Evolutionary conservation across 2,329 filamentous ascomycete genomes (phyloP), one percentile per base, ranked within the genome.

Genomic region (Botrytis deweyae): DNA sequence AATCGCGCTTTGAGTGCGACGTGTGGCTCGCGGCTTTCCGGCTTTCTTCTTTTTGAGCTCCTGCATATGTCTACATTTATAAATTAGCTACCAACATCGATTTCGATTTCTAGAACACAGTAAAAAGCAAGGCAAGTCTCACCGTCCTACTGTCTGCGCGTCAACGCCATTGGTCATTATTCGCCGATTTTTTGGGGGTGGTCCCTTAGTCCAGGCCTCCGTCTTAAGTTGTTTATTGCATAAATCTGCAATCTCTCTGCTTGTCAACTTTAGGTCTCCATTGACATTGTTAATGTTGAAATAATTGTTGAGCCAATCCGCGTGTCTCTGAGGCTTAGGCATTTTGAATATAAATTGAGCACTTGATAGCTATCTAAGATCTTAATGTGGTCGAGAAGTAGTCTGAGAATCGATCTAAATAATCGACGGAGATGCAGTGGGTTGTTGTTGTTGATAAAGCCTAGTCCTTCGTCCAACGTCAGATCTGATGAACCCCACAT

Each of bases 101-200:
- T 10, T 33, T 42, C n/a, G 22, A 33, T 10, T 33, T 20, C 14
- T 42, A 1, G 18, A 42, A 33, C 22, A 42, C 6, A n/a, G 38
- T 25, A 25, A 25, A 18, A 42, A 22, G 2, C 2, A 14, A 58
- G 49, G 18, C 25, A 33, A 42, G 20, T 33, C 36, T 58, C 5
- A 68, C 66, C 66, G 25, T 33, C 49, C 66, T 33, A 68, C 66
- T 1, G 12, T 68, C 18, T 58, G 49, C n/a, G 66, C 49, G 38
- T 58, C 36, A 42, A 68, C 36, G 18, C 66, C 66, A 68, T 68
- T 3, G 49, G 12, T 68, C 66, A 58, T 68, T 42, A 22, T 58
- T 7, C 29, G 6, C 40, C 62, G n/a, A 46, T 65, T 33, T 65
- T 33, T 22, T 14, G 62, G 40, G 25, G 14, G 16, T 14, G 46